phyloP scores from a whole-genome alignment of 257 asterid species.

The Marsdenia floribunda region DNA sequence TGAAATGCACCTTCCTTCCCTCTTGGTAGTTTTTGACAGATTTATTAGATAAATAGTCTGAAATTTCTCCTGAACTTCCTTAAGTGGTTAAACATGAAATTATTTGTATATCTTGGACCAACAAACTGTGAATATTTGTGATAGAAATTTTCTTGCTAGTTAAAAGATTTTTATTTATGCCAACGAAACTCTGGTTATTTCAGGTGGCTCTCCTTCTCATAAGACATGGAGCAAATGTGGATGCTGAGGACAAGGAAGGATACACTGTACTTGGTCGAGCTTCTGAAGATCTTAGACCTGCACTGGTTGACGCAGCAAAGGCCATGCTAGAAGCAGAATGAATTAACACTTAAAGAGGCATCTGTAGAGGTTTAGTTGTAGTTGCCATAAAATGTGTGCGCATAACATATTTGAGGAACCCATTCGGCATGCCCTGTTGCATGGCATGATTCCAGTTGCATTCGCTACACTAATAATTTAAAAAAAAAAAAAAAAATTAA shows the following conservation, averaged over 20 bases:
- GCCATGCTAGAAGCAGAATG: conserved; percentile 86
- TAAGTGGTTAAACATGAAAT: background rate
- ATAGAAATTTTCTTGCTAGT: background rate
- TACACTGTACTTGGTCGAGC: conserved; percentile 91
- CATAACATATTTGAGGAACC: background rate
- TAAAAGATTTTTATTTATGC: background rate
- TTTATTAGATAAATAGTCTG: background rate
- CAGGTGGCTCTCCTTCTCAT: conserved; percentile 93
- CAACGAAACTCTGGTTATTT: background rate
- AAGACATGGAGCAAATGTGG: conserved; percentile 94
- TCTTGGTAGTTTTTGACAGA: background rate
- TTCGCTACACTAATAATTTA: too few relatives aligned
- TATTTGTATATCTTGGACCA: background rate
- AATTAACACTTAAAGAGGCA: conserved; percentile 1
- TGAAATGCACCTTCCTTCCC: background rate
- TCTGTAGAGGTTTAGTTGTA: background rate
- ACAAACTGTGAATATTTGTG: background rate
- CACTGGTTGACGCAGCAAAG: conserved; percentile 73
- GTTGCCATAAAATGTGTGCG: background rate
- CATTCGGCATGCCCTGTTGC: too few relatives aligned
- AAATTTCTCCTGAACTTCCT: background rate
- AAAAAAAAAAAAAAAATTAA: too few relatives aligned
- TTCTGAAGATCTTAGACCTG: conserved; percentile 55
- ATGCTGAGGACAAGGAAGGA: conserved; percentile 80
- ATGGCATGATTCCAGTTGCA: too few relatives aligned